These are phyloP conservation scores for Thalassiosira profunda DNA, from an alignment of 108 stramenopile genomes.

Conservation along the genomic window DNA sequence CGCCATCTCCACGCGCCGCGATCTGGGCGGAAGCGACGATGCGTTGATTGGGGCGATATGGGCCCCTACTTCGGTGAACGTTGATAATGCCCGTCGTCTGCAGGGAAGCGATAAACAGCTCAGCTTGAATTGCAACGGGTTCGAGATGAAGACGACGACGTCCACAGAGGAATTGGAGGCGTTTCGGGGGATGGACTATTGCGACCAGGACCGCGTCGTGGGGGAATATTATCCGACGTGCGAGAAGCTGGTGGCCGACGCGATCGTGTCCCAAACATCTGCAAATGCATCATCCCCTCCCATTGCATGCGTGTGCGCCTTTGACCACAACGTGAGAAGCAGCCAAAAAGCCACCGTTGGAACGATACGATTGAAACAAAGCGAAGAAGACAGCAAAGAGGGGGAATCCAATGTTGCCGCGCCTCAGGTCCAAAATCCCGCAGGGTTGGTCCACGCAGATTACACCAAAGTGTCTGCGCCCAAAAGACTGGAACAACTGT, in stretches of 20 bases:
- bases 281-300: constrained; percentile 4
- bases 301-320: constrained; percentile 44
- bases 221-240: constrained; percentile 61
- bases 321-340: constrained; percentile 72
- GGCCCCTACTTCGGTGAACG: constrained; percentile 29
- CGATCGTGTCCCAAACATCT: neutral
- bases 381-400: constrained; percentile 4
- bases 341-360: constrained; percentile 15
- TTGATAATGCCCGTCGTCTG: constrained; percentile 41
- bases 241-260: constrained; percentile 31
- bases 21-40: constrained; percentile 45
- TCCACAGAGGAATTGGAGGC: constrained; percentile 1
- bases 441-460: constrained; percentile 65
- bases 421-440: constrained; percentile 46
- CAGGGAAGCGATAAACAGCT: neutral
- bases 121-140: constrained; percentile 50
- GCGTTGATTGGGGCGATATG: constrained; percentile 48
- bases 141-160: constrained; percentile 22
- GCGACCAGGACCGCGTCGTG: constrained; percentile 46
- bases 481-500: constrained; percentile 45
- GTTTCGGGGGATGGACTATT: constrained; percentile 43
- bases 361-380: constrained; percentile 22
- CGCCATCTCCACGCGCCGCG: constrained; percentile 38
- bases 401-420: neutral
- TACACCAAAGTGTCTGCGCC: constrained; percentile 64